Base-by-base conservation (phyloP, 129 eudicot genomes). In the Erigeron canadensis region DNA sequence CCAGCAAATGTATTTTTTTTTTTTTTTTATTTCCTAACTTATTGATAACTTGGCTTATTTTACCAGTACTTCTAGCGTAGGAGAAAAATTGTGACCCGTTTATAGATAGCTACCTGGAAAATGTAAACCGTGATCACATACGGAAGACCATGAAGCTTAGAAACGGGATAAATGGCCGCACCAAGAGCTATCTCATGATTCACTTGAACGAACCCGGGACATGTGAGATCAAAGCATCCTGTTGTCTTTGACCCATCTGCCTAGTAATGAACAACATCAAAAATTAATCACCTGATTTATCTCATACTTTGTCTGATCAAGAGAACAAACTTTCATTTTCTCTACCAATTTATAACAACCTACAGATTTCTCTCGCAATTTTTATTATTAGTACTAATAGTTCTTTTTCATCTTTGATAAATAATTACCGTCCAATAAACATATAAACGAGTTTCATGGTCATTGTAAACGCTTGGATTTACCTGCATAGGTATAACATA, bases 181-280 rank as follows among this genome's bases (percentile, higher is more conserved):
- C 96, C 96, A 67, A 88, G 89, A 12, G 96, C 97, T 54, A 88
- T 73, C 67, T 88, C 82, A 17, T 75, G 58, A 86, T 74, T 84
- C n/a, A 88, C 87, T 86, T 91, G 97, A 42, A 91, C 87, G 71
- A 91, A 91, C 40, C 97, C 97, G 19, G 96, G 94, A 67, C 97
- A 91, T 12, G 85, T 82, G 2, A 88, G 80, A 73, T 91, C 96
- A 78, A 82, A 91, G 58, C 97, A 91, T 9, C 97, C 96, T 10
- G 97, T 91, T 73, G 68, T 79, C 56, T 51, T 67, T 2, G 89
- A 82, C 45, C 77, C 88, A 83, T 88, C 97, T 8, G 69, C 87
- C 97, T 90, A 23, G 50, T 47, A 10, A 75, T n/a, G 2, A 70
- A 53, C 42, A 12, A n/a, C n/a, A n/a, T n/a, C n/a, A n/a, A n/a